Base-by-base conservation (phyloP, 441 rosid species). In the Croton setiger region DNA sequence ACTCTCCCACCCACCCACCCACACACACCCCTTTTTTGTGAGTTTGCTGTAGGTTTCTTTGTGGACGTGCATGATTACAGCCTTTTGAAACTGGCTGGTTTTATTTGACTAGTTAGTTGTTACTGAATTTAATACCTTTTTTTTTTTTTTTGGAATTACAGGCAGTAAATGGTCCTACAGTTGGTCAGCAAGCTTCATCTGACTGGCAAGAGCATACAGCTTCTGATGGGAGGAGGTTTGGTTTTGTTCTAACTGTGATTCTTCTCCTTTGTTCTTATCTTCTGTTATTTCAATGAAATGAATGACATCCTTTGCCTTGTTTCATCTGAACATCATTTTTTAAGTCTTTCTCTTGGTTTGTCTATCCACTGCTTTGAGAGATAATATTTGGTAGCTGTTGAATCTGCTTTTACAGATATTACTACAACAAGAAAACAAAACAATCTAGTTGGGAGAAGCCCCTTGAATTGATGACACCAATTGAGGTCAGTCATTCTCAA, bases 371-470 rank as follows among this genome's bases (percentile, higher is more conserved):
- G 8, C 31, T 53, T 21, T 11, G 11, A 2, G 35, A 12, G 14
- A 20, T 33, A 2, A 53, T 55, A 48, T 39, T 62, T 70, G 7
- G 48, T n/a, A 58, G 17, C 2, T 47, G 31, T 67, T 70, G 37
- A 60, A 27, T 70, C 44, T 45, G 27, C 64, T 67, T 76, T 67
- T 73, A 41, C 83, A 95, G 99, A 80, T 95, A 95, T 83, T 95
- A 95, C 80, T 92, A 89, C 80, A 95, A 95, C 83, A 95, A 87
- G 87, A 88, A 71, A 88, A 88, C 97, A 45, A 89, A 86, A 72
- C 94, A 86, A 78, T 92, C 98, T 68, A 89, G 93, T 79, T 95
- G 99, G 99, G 99, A 95, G 77, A 95, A 92, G 83, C 99, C 99
- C 47, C 70, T 81, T 72, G 99, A 95, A 77, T 83, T 95, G 82